Percentiles rank a stretch among this genome's conserved stretches.
Evolutionary conservation across 2,329 filamentous ascomycete species (phyloP).

Genomic region (Cryoendolithus antarcticus): DNA sequence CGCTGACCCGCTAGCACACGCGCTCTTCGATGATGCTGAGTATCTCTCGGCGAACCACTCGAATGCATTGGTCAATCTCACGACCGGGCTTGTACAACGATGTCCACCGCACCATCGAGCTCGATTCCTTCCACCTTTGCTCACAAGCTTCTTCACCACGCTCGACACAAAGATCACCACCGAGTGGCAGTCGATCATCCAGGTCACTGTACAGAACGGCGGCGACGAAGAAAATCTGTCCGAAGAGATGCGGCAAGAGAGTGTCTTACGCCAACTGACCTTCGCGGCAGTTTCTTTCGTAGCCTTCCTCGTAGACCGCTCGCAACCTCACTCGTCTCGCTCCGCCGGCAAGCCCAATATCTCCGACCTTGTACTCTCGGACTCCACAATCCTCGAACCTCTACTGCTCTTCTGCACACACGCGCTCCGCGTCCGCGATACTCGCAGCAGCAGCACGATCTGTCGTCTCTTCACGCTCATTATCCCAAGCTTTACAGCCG

Average conservation of each 20-base stretch:
- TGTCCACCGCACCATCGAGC: constrained; percentile 68
- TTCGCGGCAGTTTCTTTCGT: constrained; percentile 89
- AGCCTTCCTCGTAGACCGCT: constrained; percentile 65
- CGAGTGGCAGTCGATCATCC: constrained; percentile 69
- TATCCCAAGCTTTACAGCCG: constrained; percentile 58
- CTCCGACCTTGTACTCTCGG: constrained; percentile 69
- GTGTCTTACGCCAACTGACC: constrained; percentile 82
- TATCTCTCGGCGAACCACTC: constrained; percentile 84
- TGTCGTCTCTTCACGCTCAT: constrained; percentile 77
- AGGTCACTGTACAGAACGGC: constrained; percentile 46
- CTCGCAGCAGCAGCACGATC: constrained; percentile 74
- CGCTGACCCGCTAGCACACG: constrained; percentile 67
- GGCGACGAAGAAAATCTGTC: constrained; percentile 58
- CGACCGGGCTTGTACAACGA: constrained; percentile 79
- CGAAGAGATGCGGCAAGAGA: constrained; percentile 97
- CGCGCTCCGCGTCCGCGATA: constrained; percentile 78
- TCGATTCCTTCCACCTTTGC: constrained; percentile 73
- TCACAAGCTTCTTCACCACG: constrained; percentile 70
- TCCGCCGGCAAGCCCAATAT: constrained; percentile 43
- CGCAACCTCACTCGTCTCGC: constrained; percentile 40
- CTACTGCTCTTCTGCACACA: constrained; percentile 87
- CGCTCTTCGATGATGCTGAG: constrained; percentile 70
- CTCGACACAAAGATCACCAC: constrained; percentile 76
- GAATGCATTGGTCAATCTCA: constrained; percentile 81
- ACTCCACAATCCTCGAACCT: constrained; percentile 69